phyloP scores from a whole-genome alignment of 139 green algal genomes.

The Chlorella sp. region DNA sequence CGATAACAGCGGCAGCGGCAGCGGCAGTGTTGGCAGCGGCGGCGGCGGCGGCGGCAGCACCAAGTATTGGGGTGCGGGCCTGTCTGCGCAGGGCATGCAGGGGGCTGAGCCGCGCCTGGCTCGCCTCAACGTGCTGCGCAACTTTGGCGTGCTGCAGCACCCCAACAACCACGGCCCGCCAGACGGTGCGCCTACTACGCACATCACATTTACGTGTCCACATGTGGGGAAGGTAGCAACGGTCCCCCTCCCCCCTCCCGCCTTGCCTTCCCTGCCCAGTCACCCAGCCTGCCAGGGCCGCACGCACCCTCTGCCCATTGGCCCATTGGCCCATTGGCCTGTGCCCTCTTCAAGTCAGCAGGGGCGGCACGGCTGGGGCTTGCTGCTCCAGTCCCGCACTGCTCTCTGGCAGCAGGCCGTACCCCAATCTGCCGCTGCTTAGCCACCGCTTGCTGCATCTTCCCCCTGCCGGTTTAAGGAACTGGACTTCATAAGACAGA shows the following conservation, averaged over 20 bases:
- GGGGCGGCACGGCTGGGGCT: background rate
- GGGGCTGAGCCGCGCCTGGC: background rate
- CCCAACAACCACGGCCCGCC: background rate
- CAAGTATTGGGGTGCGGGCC: background rate
- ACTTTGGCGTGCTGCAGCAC: background rate
- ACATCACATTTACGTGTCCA: too few relatives aligned
- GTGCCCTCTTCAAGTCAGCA: background rate
- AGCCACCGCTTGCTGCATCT: too few relatives aligned
- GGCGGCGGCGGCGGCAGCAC: background rate
- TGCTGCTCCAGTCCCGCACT: background rate
- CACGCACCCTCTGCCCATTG: background rate
- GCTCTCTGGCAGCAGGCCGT: too few relatives aligned
- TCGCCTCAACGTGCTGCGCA: background rate
- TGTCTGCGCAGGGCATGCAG: constrained; percentile 4
- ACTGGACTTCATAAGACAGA: too few relatives aligned
- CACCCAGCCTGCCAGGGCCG: background rate
- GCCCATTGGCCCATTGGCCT: too few relatives aligned
- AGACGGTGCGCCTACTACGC: background rate
- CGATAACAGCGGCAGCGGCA: too few relatives aligned
- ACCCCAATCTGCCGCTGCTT: background rate
- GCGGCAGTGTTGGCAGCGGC: too few relatives aligned
- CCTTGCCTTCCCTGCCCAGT: too few relatives aligned
- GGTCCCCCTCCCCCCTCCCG: too few relatives aligned
- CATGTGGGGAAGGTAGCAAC: too few relatives aligned
- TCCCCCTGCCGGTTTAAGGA: too few relatives aligned